Base-by-base conservation (phyloP, 495 filamentous ascomycete species). In the Aspergillus cristatus region DNA sequence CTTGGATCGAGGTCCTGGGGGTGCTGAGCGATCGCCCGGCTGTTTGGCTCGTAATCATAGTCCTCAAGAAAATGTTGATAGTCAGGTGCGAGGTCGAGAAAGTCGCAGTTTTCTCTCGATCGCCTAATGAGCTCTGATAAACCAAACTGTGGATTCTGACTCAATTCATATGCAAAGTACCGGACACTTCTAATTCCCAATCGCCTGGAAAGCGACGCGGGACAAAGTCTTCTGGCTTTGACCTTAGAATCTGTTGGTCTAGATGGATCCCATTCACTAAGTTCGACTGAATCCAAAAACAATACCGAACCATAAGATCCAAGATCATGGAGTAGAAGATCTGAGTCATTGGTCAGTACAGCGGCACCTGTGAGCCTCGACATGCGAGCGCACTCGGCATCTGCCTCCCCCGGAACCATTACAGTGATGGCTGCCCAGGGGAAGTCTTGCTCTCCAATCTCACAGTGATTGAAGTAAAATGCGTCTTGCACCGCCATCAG, bases 371-470 rank as follows among this genome's bases (percentile, higher is more conserved):
- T 55, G 2, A 54, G 33, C n/a, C 55, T 64, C n/a, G 75, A 55
- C 32, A 72, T 57, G 22, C 60, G 45, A 8, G 78, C 82, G 58
- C 83, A 87, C 46, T 72, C 81, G 4, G 57, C 49, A 47, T 89
- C 82, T 14, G 84, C 84, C 53, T 89, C 84, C 0, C 81, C 82
- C 0, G 79, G 69, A 1, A 84, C 74, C 28, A 84, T 69, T 10
- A 59, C 42, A 2, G 71, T 72, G 3, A 75, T 45, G 3, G 55
- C 40, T 3, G 59, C 64, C 61, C 75, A 86, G 12, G 55, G 58
- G 30, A 53, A 54, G 6, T 58, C 54, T 1, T 17, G 18, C 12
- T 29, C 2, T 11, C 45, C 26, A 13, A 30, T 6, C 20, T 24
- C 20, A 24, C 4, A 8, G 2, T 38, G 35, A n/a, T 35, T 10